phyloP scores from a whole-genome alignment of 345 rosid species.

The Gossypium mustelinum region DNA sequence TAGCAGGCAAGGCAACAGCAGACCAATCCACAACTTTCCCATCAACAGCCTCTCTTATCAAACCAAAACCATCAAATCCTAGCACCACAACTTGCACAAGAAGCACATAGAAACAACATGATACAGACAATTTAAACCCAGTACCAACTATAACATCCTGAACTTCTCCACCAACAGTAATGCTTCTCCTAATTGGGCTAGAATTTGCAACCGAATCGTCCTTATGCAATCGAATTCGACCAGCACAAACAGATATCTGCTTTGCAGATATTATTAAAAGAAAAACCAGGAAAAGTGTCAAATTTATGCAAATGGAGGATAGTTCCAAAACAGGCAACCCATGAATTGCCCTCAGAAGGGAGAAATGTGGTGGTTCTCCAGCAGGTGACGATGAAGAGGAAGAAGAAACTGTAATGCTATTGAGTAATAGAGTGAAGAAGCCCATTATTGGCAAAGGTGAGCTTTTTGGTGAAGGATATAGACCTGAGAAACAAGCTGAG shows the following conservation, averaged over 20 bases:
- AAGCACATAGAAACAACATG: slow-evolving; percentile 74
- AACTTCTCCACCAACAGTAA: slow-evolving; percentile 43
- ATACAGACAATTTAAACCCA: slow-evolving; percentile 57
- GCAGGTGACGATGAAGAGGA: slow-evolving; percentile 17
- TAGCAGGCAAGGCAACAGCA: slow-evolving; percentile 52
- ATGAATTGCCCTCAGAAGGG: slow-evolving; percentile 32
- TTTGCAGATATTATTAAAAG: slow-evolving; percentile 61
- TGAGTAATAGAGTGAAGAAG: slow-evolving; percentile 24
- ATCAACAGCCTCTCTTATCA: slow-evolving; percentile 47
- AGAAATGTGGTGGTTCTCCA: slow-evolving; percentile 18
- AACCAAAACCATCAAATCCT: slow-evolving; percentile 67
- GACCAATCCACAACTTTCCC: slow-evolving; percentile 56
- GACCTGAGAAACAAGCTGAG: slow-evolving; percentile 30
- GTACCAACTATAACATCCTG: slow-evolving; percentile 43
- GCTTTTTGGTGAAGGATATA: slow-evolving; percentile 20
- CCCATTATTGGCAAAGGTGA: slow-evolving; percentile 33
- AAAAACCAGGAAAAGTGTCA: slow-evolving; percentile 55
- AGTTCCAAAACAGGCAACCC: slow-evolving; percentile 59
- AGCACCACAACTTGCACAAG: slow-evolving; percentile 59
- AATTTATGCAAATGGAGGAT: slow-evolving; percentile 66
- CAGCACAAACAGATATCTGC: slow-evolving; percentile 57
- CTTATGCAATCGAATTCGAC: slow-evolving; percentile 56
- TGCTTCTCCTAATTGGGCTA: slow-evolving; percentile 36
- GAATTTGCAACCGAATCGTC: slow-evolving; percentile 54
- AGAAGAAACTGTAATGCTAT: slow-evolving; percentile 29